Evolutionary conservation across 2,329 filamentous ascomycete species (phyloP).

Genomic region (Mycocentrospora acerina): DNA sequence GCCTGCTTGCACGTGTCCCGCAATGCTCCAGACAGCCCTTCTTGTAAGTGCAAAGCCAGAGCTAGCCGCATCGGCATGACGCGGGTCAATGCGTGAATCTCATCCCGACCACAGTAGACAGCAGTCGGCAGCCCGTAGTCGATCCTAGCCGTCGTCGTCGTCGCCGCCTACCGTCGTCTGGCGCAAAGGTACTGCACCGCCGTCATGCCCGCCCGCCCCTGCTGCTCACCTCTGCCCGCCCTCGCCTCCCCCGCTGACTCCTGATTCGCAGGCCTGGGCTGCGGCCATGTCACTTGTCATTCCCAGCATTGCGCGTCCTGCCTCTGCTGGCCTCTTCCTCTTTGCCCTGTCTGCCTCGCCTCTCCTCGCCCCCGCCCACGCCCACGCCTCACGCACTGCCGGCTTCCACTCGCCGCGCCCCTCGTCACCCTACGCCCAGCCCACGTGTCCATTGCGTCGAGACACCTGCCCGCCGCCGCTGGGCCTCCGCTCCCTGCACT

Average conservation of each 20-base stretch:
- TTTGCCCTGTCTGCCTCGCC: constrained; percentile 34
- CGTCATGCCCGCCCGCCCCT: constrained; percentile 22
- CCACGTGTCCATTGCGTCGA: constrained; percentile 34
- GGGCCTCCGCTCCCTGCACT: constrained; percentile 34
- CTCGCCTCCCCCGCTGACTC: constrained; percentile 20
- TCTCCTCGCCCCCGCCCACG: constrained; percentile 20
- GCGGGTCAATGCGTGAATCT: neutral
- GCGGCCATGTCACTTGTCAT: constrained; percentile 42
- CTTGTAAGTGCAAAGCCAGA: too few relatives aligned
- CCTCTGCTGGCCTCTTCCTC: constrained; percentile 31
- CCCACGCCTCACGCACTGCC: constrained; percentile 21
- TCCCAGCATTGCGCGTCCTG: constrained; percentile 25
- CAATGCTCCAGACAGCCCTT: too few relatives aligned
- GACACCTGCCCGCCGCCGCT: constrained; percentile 30
- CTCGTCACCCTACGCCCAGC: constrained; percentile 16
- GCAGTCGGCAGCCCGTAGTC: too few relatives aligned
- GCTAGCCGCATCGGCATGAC: neutral
- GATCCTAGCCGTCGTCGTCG: neutral
- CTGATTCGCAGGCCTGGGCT: constrained; percentile 31
- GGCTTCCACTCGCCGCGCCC: constrained; percentile 15
- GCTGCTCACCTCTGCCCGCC: constrained; percentile 5
- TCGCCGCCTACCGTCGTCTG: neutral
- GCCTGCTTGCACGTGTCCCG: too few relatives aligned
- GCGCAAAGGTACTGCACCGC: constrained; percentile 25
- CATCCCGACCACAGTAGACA: neutral